phyloP scores from a whole-genome alignment of 176 grass and related monocot genomes.

The Saccharum spontaneum region DNA sequence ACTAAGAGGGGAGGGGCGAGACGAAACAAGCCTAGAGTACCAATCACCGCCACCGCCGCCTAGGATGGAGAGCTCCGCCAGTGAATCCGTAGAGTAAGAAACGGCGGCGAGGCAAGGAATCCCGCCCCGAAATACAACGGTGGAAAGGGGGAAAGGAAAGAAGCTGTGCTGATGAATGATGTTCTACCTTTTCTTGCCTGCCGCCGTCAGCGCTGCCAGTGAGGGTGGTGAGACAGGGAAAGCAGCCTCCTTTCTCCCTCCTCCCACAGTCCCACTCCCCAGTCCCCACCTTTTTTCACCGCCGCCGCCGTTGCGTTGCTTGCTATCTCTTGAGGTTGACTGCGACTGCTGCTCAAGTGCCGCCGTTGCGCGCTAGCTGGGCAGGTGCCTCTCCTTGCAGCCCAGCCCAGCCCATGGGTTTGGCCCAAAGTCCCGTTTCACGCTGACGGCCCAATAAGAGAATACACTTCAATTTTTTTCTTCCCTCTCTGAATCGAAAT shows the following conservation, averaged over 20 bases:
- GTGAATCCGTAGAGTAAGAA: not conserved
- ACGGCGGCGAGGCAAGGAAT: constrained; percentile 1
- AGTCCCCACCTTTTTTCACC: not conserved
- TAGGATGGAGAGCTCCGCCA: not conserved
- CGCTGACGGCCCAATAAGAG: not conserved
- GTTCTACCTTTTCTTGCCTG: constrained; percentile 26
- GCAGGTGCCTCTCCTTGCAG: not conserved
- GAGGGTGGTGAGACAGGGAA: constrained; percentile 6
- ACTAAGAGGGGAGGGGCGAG: not conserved
- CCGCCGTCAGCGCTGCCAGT: not conserved
- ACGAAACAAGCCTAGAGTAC: not conserved
- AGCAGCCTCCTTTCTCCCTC: constrained; percentile 35
- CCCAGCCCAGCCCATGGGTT: not conserved
- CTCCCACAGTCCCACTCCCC: not conserved
- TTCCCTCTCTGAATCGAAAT: not conserved
- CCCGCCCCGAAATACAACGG: not conserved
- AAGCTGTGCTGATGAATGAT: constrained; percentile 1
- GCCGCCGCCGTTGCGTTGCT: constrained; percentile 3
- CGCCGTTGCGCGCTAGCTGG: not conserved
- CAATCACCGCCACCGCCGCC: not conserved
- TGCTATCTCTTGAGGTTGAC: not conserved
- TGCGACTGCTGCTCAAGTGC: not conserved
- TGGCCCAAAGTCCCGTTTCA: not conserved
- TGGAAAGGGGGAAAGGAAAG: not conserved
- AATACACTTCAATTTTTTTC: not conserved